phyloP scores from a whole-genome alignment of 192 early-diverging fungal species.

The Dimargaris cristalligena region DNA sequence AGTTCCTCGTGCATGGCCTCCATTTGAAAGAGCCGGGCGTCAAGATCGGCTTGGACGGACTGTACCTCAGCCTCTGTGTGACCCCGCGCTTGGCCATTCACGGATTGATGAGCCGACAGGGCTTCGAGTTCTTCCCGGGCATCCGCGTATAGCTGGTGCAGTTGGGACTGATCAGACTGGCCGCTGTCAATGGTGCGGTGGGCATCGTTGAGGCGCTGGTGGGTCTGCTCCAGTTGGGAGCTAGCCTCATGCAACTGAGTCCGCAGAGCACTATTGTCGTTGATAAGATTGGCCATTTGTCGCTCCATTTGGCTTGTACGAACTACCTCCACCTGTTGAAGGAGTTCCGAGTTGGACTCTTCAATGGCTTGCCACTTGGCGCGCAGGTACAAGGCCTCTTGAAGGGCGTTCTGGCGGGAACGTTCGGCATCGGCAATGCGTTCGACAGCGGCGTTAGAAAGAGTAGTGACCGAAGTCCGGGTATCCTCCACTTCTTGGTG shows the following conservation, averaged over 20 bases:
- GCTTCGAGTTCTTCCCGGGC: constrained; percentile 10
- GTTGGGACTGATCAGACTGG: constrained; percentile 18
- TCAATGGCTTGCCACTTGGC: constrained; percentile 27
- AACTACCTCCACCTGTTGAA: constrained; percentile 19
- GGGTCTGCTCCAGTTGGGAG: constrained; percentile 22
- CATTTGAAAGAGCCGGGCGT: constrained; percentile 12
- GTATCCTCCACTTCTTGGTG: constrained; percentile 27
- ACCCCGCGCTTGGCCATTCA: neutral
- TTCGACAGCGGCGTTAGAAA: constrained; percentile 26
- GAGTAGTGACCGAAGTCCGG: constrained; percentile 24
- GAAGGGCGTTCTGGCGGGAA: constrained; percentile 26
- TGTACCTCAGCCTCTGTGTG: neutral
- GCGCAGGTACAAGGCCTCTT: constrained; percentile 34
- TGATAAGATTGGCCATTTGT: constrained; percentile 26
- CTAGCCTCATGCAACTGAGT: constrained; percentile 25
- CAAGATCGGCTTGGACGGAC: constrained; percentile 3
- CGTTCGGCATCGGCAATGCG: constrained; percentile 30
- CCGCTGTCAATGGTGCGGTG: constrained; percentile 12
- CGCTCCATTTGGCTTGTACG: constrained; percentile 29
- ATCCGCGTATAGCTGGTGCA: constrained; percentile 18
- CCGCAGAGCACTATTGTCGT: constrained; percentile 28
- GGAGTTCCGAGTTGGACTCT: constrained; percentile 16
- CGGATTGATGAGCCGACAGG: constrained; percentile 4
- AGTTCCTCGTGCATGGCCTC: constrained; percentile 16
- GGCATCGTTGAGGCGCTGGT: constrained; percentile 23